Percentiles rank a stretch among this genome's conserved stretches.
Evolutionary conservation across 768 basidiomycete genomes (phyloP).

Genomic region (Mycena chlorophos): DNA sequence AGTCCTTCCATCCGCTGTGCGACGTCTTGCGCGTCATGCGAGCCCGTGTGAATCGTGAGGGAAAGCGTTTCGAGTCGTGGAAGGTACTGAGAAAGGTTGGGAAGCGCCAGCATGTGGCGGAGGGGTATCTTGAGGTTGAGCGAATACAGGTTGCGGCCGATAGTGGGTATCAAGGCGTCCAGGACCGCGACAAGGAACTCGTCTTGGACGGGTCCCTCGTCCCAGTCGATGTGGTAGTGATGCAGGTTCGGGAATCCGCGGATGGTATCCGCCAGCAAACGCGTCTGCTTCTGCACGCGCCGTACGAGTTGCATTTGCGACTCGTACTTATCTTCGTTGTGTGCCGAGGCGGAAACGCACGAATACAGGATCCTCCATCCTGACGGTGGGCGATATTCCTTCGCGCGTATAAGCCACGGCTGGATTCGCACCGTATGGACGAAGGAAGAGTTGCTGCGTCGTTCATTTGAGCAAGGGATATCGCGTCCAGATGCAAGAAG

Average conservation of each 20-base stretch:
- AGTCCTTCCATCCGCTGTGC: constrained; percentile 40
- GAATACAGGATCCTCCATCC: constrained; percentile 32
- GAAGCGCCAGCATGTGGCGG: constrained; percentile 35
- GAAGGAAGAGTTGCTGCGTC: constrained; percentile 27
- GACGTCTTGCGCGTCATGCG: constrained; percentile 31
- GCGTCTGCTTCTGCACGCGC: constrained; percentile 39
- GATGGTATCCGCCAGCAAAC: constrained; percentile 34
- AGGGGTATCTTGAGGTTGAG: constrained; percentile 43
- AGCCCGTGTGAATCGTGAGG: constrained; percentile 37
- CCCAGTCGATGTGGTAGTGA: constrained; percentile 44
- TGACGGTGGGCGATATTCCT: constrained; percentile 32
- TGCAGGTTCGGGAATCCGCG: constrained; percentile 33
- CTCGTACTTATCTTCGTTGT: constrained; percentile 34
- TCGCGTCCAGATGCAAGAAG: no score
- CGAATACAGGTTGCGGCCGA: constrained; percentile 33
- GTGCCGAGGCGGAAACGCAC: constrained; percentile 34
- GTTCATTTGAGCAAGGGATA: not conserved
- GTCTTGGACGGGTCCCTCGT: constrained; percentile 36
- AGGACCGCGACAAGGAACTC: constrained; percentile 42
- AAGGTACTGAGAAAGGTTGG: constrained; percentile 29
- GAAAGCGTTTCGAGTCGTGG: constrained; percentile 37
- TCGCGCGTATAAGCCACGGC: constrained; percentile 42
- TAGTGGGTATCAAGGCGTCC: constrained; percentile 33
- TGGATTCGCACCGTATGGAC: constrained; percentile 38
- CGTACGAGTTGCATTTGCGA: constrained; percentile 34